Percentiles rank a stretch among this genome's conserved stretches.
Evolutionary conservation across 495 filamentous ascomycete species (phyloP).

Genomic region (Talaromyces liani): DNA sequence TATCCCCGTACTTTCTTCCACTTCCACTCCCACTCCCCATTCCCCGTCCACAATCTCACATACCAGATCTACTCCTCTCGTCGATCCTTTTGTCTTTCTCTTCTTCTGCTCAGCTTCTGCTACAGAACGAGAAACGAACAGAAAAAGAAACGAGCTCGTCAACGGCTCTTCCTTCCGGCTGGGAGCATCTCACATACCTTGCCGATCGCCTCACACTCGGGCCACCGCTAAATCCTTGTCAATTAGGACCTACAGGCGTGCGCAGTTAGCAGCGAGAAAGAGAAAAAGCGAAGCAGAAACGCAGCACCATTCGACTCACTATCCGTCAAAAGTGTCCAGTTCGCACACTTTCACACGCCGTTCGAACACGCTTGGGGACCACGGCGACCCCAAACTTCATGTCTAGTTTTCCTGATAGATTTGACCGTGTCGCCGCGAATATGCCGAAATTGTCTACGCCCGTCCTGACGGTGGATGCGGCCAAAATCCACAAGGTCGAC

Average conservation of each 20-base stretch:
- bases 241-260: not conserved
- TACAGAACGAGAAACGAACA: not conserved
- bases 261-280: slow-evolving; percentile 9
- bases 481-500: slow-evolving; percentile 87
- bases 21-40: not conserved
- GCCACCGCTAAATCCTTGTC: slow-evolving; percentile 8
- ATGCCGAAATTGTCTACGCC: slow-evolving; percentile 63
- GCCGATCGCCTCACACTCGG: slow-evolving; percentile 11
- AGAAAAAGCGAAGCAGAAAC: not conserved
- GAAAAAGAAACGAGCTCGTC: not conserved
- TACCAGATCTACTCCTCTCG: slow-evolving; percentile 3
- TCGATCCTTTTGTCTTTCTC: slow-evolving; percentile 12
- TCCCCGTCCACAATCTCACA: not conserved
- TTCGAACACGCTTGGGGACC: slow-evolving; percentile 45
- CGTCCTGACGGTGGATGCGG: slow-evolving; percentile 76
- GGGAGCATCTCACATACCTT: slow-evolving; percentile 9
- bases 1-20: not conserved
- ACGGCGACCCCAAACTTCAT: slow-evolving; percentile 44
- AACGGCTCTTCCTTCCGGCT: slow-evolving; percentile 2
- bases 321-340: not conserved
- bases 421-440: slow-evolving; percentile 10
- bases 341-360: slow-evolving; percentile 23
- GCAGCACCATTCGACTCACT: not conserved
- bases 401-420: slow-evolving; percentile 7
- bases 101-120: not conserved